Base-by-base conservation (phyloP, 2,329 filamentous ascomycete genomes). In the Hypoxylon sp. region DNA sequence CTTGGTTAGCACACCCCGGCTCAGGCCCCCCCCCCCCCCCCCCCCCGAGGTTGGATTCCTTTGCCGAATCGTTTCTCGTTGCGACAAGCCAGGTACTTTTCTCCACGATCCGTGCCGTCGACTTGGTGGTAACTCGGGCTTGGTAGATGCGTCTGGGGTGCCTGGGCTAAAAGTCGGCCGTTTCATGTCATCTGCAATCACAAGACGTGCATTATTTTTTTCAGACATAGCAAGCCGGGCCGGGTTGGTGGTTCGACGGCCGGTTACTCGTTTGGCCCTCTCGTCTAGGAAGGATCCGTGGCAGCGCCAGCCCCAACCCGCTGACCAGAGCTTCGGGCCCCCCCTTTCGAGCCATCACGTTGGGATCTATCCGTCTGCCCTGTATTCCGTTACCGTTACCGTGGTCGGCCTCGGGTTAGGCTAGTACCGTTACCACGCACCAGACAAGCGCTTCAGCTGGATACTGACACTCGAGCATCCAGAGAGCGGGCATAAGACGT, bases 281-380 rank as follows among this genome's bases (percentile, higher is more conserved):
- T 49, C n/a, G n/a, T 29, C 47, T 45, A 46, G 54, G 48, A 46
- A 59, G 48, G 53, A 42, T 58, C 55, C 59, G 31, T 35, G 31
- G 60, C 58, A 58, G 62, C 45, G 54, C 31, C 15, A n/a, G n/a
- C 17, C 15, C 4, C 57, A 66, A 54, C 51, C 57, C 53, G 64
- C 61, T 62, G 64, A 70, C 70, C 69, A 71, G 66, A 67, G 63
- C 68, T 68, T 69, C 69, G 69, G 69, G 69, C 65, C 68, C 69
- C 69, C 69, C 69, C 69, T 68, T 71, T 35, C 58, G 69, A 70
- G 67, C 69, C 69, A 70, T 62, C 58, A 64, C 61, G 67, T 61
- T 71, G 69, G 69, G 69, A 71, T 71, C 69, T 71, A 71, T 71
- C 69, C 69, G 69, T 67, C 67, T 67, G 69, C 63, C 67, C 67